phyloP scores from a whole-genome alignment of 2,329 filamentous ascomycete species.

The Hirsutella thompsonii region DNA sequence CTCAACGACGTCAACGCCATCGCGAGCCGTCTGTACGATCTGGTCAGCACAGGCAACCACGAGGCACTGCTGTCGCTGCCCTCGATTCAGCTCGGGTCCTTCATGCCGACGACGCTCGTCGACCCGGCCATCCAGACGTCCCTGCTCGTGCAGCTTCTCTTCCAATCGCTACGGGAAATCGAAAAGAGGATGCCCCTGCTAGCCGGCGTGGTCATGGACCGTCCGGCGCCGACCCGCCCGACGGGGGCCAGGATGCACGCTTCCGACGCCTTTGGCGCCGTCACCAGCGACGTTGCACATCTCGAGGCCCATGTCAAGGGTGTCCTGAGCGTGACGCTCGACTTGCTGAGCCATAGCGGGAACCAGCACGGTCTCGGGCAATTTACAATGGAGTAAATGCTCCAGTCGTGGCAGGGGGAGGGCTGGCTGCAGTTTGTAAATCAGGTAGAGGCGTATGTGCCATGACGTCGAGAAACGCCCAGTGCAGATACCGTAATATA shows the following conservation, averaged over 20 bases:
- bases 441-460: too few species aligned
- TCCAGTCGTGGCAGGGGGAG: too few species aligned
- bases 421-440: too few species aligned
- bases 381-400: neutral
- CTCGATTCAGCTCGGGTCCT: slow-evolving; percentile 1
- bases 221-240: neutral
- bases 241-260: neutral
- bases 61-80: slow-evolving; percentile 1
- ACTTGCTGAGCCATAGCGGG: slow-evolving; percentile 1
- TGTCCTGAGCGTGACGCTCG: neutral
- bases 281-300: slow-evolving; percentile 1
- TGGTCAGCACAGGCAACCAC: slow-evolving; percentile 1
- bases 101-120: neutral
- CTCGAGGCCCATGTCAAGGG: slow-evolving; percentile 2
- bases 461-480: too few species aligned
- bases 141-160: slow-evolving; percentile 2
- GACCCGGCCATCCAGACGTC: slow-evolving; percentile 2
- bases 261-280: slow-evolving; percentile 1
- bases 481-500: too few species aligned
- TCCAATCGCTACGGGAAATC: slow-evolving; percentile 3
- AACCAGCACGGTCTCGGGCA: neutral
- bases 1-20: slow-evolving; percentile 1
- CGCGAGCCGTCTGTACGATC: neutral
- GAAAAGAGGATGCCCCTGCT: slow-evolving; percentile 2
- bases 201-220: neutral